These are phyloP conservation scores for Cyberlindnera sargentensis DNA, from an alignment of 805 yeast species.

Conservation along the genomic window DNA sequence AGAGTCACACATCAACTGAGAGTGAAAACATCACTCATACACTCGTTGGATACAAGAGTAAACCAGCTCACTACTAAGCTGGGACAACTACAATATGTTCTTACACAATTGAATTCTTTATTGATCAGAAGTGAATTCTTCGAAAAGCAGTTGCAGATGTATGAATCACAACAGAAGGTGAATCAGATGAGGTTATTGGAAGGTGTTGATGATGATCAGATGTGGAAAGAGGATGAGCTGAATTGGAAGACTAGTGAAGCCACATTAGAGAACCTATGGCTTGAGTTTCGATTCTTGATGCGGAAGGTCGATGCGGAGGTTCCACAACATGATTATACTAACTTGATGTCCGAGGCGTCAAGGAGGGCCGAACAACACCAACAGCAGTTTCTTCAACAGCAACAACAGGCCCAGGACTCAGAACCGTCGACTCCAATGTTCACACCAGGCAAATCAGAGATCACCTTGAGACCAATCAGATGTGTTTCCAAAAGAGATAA, in stretches of 20 bases:
- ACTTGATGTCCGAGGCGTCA: too few relatives aligned
- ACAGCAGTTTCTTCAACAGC: too few relatives aligned
- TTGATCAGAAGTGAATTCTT: slow-evolving; percentile 24
- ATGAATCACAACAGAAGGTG: slow-evolving; percentile 19
- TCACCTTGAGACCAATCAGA: slow-evolving; percentile 12
- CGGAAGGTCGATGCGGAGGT: slow-evolving; percentile 12
- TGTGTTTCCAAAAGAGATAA: slow-evolving; percentile 8
- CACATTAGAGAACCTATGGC: slow-evolving; percentile 35
- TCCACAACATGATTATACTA: neutral
- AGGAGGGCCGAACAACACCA: too few relatives aligned
- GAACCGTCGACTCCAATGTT: slow-evolving; percentile 1
- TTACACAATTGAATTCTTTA: slow-evolving; percentile 23
- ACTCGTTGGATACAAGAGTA: slow-evolving; percentile 17
- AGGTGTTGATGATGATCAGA: slow-evolving; percentile 9
- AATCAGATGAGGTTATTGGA: slow-evolving; percentile 10
- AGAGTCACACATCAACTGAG: slow-evolving; percentile 16
- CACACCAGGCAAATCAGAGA: slow-evolving; percentile 14
- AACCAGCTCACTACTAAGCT: slow-evolving; percentile 15
- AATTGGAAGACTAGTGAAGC: slow-evolving; percentile 41
- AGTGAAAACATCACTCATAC: slow-evolving; percentile 12
- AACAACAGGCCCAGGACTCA: neutral
- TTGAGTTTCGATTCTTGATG: slow-evolving; percentile 32
- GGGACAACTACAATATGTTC: slow-evolving; percentile 23
- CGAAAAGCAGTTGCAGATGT: slow-evolving; percentile 23
- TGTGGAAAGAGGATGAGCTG: slow-evolving; percentile 28